Conservation (phyloP, 129 eudicot species). For the Pulicaria dysenterica region DNA sequence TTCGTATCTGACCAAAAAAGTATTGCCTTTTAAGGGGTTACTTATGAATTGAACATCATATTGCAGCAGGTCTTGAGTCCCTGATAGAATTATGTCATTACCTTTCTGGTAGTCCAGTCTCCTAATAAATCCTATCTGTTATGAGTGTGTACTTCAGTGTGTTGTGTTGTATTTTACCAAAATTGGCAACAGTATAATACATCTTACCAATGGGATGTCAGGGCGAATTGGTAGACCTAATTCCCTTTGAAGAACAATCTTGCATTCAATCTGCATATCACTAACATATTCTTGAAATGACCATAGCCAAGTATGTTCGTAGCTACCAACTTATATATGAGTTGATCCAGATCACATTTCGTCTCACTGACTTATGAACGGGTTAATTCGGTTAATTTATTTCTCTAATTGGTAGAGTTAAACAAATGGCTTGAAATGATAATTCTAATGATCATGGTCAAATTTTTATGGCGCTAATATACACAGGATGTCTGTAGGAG, state of each 20-base stretch:
- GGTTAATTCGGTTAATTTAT: neutral
- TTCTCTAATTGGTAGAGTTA: neutral
- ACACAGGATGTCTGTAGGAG: slow-evolving; percentile 76
- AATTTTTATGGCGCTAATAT: slow-evolving; percentile 5
- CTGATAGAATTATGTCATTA: slow-evolving; percentile 82
- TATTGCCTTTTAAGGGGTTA: slow-evolving; percentile 14
- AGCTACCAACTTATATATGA: neutral
- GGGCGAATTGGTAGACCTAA: slow-evolving; percentile 89
- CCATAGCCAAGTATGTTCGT: slow-evolving; percentile 8
- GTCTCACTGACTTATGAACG: neutral
- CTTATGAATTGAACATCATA: slow-evolving; percentile 97
- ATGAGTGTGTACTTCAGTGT: slow-evolving; percentile 5
- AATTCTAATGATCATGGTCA: neutral
- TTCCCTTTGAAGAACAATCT: slow-evolving; percentile 84
- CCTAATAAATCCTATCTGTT: slow-evolving; percentile 95
- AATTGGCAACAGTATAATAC: neutral
- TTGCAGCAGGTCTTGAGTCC: slow-evolving; percentile 76
- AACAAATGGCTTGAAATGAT: neutral
- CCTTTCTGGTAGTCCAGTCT: slow-evolving; percentile 98
- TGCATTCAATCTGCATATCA: slow-evolving; percentile 70
- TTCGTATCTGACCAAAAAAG: neutral
- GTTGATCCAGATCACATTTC: neutral
- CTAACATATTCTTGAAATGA: slow-evolving; percentile 27
- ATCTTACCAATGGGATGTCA: slow-evolving; percentile 90
- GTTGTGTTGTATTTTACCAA: neutral